Evolutionary conservation across 768 basidiomycete species (phyloP).

Genomic region (Amanita inopinata): DNA sequence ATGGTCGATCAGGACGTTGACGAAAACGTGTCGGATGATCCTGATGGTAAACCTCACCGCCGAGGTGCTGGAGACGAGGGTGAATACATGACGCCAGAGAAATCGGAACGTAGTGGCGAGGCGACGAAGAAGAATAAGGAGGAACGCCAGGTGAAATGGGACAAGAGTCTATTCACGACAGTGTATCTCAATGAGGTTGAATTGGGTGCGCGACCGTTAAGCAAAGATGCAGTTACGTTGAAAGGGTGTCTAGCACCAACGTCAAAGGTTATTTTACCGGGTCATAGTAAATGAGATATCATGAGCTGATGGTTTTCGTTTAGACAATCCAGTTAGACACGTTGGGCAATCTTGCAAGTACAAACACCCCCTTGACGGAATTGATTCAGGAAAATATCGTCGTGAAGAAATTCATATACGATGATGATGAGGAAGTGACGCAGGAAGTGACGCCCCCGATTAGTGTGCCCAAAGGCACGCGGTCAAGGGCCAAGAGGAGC

Average conservation of each 20-base stretch:
- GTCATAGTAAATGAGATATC: no score
- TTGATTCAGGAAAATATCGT: slow-evolving; percentile 55
- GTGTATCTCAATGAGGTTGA: slow-evolving; percentile 57
- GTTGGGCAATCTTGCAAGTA: slow-evolving; percentile 60
- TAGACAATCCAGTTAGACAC: slow-evolving; percentile 57
- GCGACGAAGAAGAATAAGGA: slow-evolving; percentile 21
- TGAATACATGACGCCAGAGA: slow-evolving; percentile 57
- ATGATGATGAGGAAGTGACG: slow-evolving; percentile 46
- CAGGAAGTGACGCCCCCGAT: slow-evolving; percentile 18
- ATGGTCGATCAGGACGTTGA: slow-evolving; percentile 14
- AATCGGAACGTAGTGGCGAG: slow-evolving; percentile 26
- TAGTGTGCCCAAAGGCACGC: slow-evolving; percentile 47
- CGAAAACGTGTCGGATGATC: slow-evolving; percentile 14
- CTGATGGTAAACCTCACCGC: slow-evolving; percentile 29
- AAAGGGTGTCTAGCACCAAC: slow-evolving; percentile 64
- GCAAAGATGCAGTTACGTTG: slow-evolving; percentile 29
- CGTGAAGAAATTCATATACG: slow-evolving; percentile 76
- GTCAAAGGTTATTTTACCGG: slow-evolving; percentile 43
- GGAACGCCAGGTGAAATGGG: slow-evolving; percentile 67
- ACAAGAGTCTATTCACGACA: slow-evolving; percentile 52
- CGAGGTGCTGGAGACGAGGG: slow-evolving; percentile 76
- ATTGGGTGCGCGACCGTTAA: slow-evolving; percentile 33
- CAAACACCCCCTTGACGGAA: slow-evolving; percentile 43
- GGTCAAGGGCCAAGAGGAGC: slow-evolving; percentile 44
- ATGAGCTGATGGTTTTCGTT: slow-evolving; percentile 9